These are phyloP conservation scores for Trametes sanguinea DNA, from an alignment of 768 basidiomycete species.

Conservation along the genomic window DNA sequence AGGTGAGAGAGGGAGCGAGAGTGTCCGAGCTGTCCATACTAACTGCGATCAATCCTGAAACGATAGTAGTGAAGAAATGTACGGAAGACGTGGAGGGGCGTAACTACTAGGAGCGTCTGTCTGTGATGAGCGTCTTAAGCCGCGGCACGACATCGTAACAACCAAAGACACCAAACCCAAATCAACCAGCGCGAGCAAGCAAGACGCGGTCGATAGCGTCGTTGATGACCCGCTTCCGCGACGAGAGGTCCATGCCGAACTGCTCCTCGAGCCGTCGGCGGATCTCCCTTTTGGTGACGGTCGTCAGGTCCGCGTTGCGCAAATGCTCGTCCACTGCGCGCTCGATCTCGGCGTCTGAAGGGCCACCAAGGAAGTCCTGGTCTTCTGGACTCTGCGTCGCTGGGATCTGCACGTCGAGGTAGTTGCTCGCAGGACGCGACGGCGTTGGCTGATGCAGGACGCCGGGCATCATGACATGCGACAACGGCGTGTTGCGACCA, in stretches of 20 bases:
- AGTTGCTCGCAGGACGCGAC: conserved; percentile 74
- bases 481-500: conserved; percentile 65
- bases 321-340: conserved; percentile 73
- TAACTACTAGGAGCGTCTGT: conserved; percentile 13
- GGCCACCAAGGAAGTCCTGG: conserved; percentile 49
- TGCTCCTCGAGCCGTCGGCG: conserved; percentile 79
- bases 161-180: not conserved
- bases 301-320: conserved; percentile 79
- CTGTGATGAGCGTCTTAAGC: not conserved
- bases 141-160: too few relatives aligned
- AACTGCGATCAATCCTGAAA: conserved; percentile 10
- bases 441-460: conserved; percentile 61
- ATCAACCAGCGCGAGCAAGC: conserved; percentile 46
- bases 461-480: conserved; percentile 24
- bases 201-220: conserved; percentile 73
- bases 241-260: conserved; percentile 75
- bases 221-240: conserved; percentile 75
- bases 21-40: conserved; percentile 20
- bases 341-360: conserved; percentile 74
- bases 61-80: conserved; percentile 12
- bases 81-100: conserved; percentile 9
- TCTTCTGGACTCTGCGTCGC: conserved; percentile 53
- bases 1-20: not conserved
- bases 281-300: conserved; percentile 90
- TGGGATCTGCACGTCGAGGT: conserved; percentile 73